These are phyloP conservation scores for Colletotrichum magnum DNA, from an alignment of 2,329 filamentous ascomycete species.

Conservation along the genomic window DNA sequence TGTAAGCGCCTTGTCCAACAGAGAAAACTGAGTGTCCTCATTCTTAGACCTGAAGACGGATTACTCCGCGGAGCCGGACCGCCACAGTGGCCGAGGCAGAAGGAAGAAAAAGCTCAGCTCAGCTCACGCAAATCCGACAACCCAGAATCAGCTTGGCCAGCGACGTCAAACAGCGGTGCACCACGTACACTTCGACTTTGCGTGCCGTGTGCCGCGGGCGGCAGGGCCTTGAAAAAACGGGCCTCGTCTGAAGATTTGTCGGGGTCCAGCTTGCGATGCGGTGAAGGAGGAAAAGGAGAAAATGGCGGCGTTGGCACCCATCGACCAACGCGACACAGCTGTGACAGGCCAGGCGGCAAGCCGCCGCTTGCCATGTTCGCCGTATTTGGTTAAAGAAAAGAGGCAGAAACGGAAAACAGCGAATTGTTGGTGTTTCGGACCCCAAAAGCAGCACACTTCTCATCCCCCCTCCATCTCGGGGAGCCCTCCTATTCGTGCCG, in stretches of 20 bases:
- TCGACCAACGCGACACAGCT: slow-evolving; percentile 8
- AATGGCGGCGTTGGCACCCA: neutral
- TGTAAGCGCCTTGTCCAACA: slow-evolving; percentile 13
- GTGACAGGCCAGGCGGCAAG: slow-evolving; percentile 3
- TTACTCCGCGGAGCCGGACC: neutral
- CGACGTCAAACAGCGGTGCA: slow-evolving; percentile 16
- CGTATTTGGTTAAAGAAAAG: neutral
- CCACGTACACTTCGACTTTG: slow-evolving; percentile 14
- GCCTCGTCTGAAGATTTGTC: slow-evolving; percentile 30
- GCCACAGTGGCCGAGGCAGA: too few species aligned
- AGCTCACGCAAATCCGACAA: neutral
- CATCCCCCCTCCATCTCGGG: slow-evolving; percentile 9
- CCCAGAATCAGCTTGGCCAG: slow-evolving; percentile 1
- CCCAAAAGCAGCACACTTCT: slow-evolving; percentile 12
- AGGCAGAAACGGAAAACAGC: neutral
- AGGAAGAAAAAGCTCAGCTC: neutral
- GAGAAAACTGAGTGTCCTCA: neutral
- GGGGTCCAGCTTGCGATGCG: slow-evolving; percentile 26
- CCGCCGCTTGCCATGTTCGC: slow-evolving; percentile 8
- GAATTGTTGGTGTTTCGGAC: slow-evolving; percentile 17
- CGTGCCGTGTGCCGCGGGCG: slow-evolving; percentile 7
- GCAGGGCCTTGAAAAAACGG: slow-evolving; percentile 29
- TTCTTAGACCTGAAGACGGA: neutral
- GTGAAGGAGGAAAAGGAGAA: slow-evolving; percentile 6
- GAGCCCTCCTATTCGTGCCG: slow-evolving; percentile 25